Evolutionary conservation across 2,329 filamentous ascomycete genomes (phyloP).

Genomic region (Sclerotinia borealis): DNA sequence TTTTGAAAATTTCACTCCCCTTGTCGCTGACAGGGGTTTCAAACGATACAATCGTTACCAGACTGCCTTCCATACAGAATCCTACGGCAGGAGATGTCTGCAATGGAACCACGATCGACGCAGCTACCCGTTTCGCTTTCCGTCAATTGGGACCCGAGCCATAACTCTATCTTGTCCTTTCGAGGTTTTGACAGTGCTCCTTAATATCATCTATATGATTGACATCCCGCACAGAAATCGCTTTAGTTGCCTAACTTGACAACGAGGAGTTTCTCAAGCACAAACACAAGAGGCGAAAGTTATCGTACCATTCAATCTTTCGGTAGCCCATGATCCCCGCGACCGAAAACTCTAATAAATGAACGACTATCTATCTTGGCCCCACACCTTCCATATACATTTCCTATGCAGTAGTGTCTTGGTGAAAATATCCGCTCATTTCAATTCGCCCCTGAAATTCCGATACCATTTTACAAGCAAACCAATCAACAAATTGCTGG

Average conservation of each 20-base stretch:
- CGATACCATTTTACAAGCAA: background rate
- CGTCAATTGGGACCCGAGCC: background rate
- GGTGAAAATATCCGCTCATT: background rate
- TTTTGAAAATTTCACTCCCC: background rate
- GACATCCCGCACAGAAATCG: background rate
- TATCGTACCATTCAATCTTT: background rate
- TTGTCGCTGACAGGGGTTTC: background rate
- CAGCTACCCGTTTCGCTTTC: background rate
- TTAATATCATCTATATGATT: background rate
- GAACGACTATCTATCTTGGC: background rate
- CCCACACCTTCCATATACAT: background rate
- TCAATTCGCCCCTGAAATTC: background rate
- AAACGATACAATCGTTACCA: background rate
- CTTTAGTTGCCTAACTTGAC: background rate
- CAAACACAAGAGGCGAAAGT: background rate
- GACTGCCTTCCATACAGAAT: background rate
- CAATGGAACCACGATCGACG: background rate
- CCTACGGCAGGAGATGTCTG: background rate
- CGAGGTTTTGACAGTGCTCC: background rate
- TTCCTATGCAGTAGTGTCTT: background rate
- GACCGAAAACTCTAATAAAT: too few species aligned
- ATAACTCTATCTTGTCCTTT: background rate
- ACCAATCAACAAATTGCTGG: background rate
- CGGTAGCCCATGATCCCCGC: too few species aligned
- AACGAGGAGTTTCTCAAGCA: background rate